Evolutionary conservation across 345 rosid genomes (phyloP), one percentile per base, ranked within the genome.

Genomic region (Aquilaria sinensis): DNA sequence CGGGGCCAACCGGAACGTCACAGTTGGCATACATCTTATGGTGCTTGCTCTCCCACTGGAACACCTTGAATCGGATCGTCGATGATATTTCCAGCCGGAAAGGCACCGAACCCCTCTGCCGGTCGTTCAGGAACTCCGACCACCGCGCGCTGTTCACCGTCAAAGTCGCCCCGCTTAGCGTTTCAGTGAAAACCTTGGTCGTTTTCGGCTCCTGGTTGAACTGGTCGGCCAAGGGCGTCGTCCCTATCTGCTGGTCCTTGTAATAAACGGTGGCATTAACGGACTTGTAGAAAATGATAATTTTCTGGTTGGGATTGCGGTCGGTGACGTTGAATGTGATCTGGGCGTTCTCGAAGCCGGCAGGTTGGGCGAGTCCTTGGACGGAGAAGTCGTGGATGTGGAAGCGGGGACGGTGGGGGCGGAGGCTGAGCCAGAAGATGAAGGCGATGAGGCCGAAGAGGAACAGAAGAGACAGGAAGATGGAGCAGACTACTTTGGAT

Each of bases 351-450:
- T 86, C 80, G 43, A 75, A 82, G 57, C 90, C 89, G 9, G 33
- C 32, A 3, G 78, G 56, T 51, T 81, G 85, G 58, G 49, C 65
- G 60, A 86, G 57, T 51, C 81, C 80, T 2, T 85, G 81, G 67
- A 93, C 33, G 0, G 79, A 78, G 63, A 88, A 90, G 9, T 72
- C 76, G 1, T 56, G 50, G 60, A 90, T 59, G 47, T 66, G 67
- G 68, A 90, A n/a, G 61, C 95, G 73, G 1, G 98, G 98, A 2
- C 96, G 75, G 59, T 93, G 96, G 1, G 97, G 98, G 14, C 94
- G 96, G 43, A 93, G 78, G 71, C 92, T 84, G 46, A 93, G 87
- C 90, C 92, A 90, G 30, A 85, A 29, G 56, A 90, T 75, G 75
- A 94, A 94, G 5, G 68, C 54, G 41, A 86, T 51, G 57, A 81